Evolutionary conservation across 2,329 filamentous ascomycete species (phyloP), one percentile per base, ranked within the genome.

Genomic region (Dendryphion nanum): DNA sequence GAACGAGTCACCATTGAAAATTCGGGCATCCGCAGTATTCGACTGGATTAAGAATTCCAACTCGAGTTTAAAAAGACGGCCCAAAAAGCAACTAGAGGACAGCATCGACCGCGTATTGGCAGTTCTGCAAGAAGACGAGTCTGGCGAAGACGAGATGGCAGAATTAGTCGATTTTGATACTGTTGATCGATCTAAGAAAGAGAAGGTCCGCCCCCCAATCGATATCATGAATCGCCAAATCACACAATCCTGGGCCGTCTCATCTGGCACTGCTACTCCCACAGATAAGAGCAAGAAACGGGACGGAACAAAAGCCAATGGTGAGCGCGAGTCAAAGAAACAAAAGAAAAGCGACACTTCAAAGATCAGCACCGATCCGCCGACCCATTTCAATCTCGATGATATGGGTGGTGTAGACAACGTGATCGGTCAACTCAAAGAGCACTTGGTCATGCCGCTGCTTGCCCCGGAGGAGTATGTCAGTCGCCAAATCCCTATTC

Each of bases 1-100:
- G 35, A 69, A 75, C 33, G 55, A 63, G 20, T 58, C 54, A 5
- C 43, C 53, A 14, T 67, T 73, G 6, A 74, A 71, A 37, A 68
- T 86, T 5, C 82, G 79, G 1, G 71, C 84, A 3, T 66, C 75
- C 2, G 67, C 71, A 2, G 77, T 94, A 1, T 95, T 93, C 61
- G 83, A 89, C 26, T 80, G 79, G 41, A 89, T 97, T 45, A 87
- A 89, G 52, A 71, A 74, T 35, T 95, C 89, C 12, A 96, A 96
- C 62, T 95, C 89, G 0, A 89, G 85, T 37, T 68, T 97, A 16
- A 88, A 86, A 46, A 76, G 93, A 16, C 82, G 86, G 50, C 89
- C 88, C 26, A 95, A 93, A 64, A 83, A 82, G 44, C 74, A 85
- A 0, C 70, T 97, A 1, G 87, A 95, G 62, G 86, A 93, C 47